Conservation (phyloP, 2,329 filamentous ascomycete species). For the Gliomastix tumulicola region DNA sequence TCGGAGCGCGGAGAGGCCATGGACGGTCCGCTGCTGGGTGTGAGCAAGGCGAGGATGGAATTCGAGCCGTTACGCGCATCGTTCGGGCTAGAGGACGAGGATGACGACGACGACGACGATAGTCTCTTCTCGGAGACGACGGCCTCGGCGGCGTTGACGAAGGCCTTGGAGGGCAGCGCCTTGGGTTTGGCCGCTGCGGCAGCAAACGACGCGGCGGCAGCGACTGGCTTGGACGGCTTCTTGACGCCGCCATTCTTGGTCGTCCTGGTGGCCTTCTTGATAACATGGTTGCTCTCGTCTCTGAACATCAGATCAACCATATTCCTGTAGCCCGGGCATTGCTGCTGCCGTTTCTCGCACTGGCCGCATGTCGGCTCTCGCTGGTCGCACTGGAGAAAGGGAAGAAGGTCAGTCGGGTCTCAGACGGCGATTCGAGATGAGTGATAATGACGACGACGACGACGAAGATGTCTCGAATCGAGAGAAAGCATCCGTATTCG, state of each 20-base stretch:
- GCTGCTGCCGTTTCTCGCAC: conserved; percentile 42
- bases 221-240: background rate
- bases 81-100: conserved; percentile 4
- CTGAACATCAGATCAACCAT: conserved; percentile 51
- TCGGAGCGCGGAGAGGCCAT: conserved; percentile 8
- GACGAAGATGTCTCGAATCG: no score
- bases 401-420: background rate
- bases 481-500: background rate
- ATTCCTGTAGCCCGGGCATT: conserved; percentile 49
- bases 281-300: conserved; percentile 48
- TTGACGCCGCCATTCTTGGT: conserved; percentile 11
- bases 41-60: conserved; percentile 15
- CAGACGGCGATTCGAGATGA: no score
- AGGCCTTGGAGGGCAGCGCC: background rate
- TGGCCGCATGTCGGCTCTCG: conserved; percentile 44
- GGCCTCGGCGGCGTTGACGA: background rate
- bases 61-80: conserved; percentile 6
- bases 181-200: background rate
- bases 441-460: no score
- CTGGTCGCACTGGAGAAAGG: conserved; percentile 40
- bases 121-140: no score
- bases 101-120: background rate
- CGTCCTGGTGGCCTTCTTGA: conserved; percentile 37
- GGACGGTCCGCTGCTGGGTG: conserved; percentile 13
- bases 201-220: background rate